Conservation (phyloP, 2,329 filamentous ascomycete species). For the Orbilia javanica region DNA sequence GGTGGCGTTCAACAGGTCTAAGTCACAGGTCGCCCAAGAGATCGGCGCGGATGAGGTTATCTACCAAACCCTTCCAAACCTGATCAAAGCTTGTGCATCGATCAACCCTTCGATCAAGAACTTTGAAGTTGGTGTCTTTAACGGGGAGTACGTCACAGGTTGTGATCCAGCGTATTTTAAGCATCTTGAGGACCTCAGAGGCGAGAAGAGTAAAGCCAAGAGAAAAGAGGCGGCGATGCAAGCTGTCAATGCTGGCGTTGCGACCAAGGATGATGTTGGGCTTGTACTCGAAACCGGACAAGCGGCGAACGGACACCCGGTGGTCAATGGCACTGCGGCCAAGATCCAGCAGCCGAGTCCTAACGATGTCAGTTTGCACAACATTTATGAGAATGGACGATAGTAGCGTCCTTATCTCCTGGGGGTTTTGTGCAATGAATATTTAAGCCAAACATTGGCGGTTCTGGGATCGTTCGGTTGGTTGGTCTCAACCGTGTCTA, state of each 20-base stretch:
- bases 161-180: slow-evolving; percentile 85
- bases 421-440: not conserved
- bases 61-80: slow-evolving; percentile 80
- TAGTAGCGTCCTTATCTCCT: slow-evolving; percentile 37
- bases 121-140: slow-evolving; percentile 94
- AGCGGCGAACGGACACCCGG: slow-evolving; percentile 68
- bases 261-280: slow-evolving; percentile 72
- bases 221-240: slow-evolving; percentile 75
- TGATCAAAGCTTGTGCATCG: slow-evolving; percentile 83
- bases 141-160: slow-evolving; percentile 84
- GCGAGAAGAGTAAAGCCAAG: slow-evolving; percentile 77
- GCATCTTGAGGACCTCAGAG: slow-evolving; percentile 78
- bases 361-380: slow-evolving; percentile 57
- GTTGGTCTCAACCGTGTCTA: not conserved
- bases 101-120: slow-evolving; percentile 72
- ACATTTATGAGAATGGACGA: slow-evolving; percentile 54
- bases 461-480: not conserved
- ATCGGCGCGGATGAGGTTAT: slow-evolving; percentile 83
- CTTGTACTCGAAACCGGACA: slow-evolving; percentile 71
- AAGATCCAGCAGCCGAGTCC: slow-evolving; percentile 56
- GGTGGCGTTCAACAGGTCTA: slow-evolving; percentile 76
- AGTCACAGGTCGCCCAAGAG: slow-evolving; percentile 73
- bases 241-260: slow-evolving; percentile 74
- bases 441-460: not conserved
- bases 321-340: slow-evolving; percentile 21